Base-by-base conservation (phyloP, 495 filamentous ascomycete genomes). In the Bathelium albidoporum region DNA sequence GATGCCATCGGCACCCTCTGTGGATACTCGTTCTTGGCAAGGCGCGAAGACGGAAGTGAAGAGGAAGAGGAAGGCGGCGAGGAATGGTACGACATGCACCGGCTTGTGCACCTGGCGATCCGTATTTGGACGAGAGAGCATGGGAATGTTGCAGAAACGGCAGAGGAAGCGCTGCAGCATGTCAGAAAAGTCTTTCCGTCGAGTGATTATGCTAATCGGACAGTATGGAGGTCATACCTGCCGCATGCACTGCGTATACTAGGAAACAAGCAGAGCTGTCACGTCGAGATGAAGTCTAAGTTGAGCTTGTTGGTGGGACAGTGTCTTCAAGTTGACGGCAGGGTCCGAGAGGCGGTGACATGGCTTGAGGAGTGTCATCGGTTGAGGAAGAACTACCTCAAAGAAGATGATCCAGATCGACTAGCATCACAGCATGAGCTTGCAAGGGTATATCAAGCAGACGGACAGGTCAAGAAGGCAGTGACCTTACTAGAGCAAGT, bases 211-310 rank as follows among this genome's bases (percentile, higher is more conserved):
- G 49, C 26, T 28, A 55, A 3, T 3, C 20, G 4, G 0, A 2
- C 20, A 55, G 2, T 55, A 24, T 55, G 49, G 49, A 55, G 24
- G 2, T 7, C 29, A 29, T 55, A 55, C 29, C 24, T 78, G 18
- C 74, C 75, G 45, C 77, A 78, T 64, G 73, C 74, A 18, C 20
- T 65, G 39, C 64, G 66, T 1, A 34, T 66, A 14, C 49, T 60
- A 3, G 11, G 61, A 32, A 32, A 62, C 24, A 36, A 34, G 22
- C 58, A 62, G 39, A 12, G n/a, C 28, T 44, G 26, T 16, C 18
- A 60, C 24, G 34, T 32, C 2, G 36, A 64, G 31, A 41, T 62
- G 59, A 62, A 32, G 62, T 29, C 39, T 9, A 16, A 58, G 52
- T 39, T 70, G 52, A 60, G 66, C 62, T 52, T 66, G 2, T 44